phyloP scores from a whole-genome alignment of 2,329 filamentous ascomycete genomes.

The Colletotrichum scovillei region DNA sequence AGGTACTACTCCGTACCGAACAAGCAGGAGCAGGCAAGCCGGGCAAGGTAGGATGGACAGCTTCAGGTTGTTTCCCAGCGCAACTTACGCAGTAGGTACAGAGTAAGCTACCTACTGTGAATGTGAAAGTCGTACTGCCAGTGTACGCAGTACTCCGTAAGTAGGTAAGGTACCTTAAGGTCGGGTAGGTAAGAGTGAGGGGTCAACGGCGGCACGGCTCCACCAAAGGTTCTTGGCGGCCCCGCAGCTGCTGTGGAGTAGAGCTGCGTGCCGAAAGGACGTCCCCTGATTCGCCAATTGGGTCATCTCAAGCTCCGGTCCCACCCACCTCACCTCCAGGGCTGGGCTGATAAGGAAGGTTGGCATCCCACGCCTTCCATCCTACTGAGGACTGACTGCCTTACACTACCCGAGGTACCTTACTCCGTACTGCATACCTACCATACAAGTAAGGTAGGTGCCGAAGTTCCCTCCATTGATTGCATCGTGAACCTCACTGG shows the following conservation, averaged over 20 bases:
- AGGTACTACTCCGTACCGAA: too few relatives aligned
- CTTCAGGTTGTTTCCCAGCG: neutral
- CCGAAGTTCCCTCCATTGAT: neutral
- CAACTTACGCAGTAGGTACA: too few relatives aligned
- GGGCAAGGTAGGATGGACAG: neutral
- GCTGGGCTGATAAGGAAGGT: conserved; percentile 21
- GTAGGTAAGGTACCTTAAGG: too few relatives aligned
- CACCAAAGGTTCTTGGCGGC: conserved; percentile 5
- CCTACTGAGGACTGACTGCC: too few relatives aligned
- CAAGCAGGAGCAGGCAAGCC: too few relatives aligned
- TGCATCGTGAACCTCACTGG: neutral
- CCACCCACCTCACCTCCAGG: neutral
- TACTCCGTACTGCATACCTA: too few relatives aligned
- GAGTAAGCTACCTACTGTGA: too few relatives aligned
- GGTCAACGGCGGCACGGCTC: neutral
- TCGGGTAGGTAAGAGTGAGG: neutral
- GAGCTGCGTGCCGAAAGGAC: conserved; percentile 15
- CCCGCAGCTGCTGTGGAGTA: neutral
- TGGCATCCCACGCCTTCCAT: neutral
- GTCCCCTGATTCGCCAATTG: conserved; percentile 28
- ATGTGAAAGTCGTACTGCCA: too few relatives aligned
- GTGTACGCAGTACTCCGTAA: too few relatives aligned
- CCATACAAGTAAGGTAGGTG: too few relatives aligned
- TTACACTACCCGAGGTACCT: too few relatives aligned
- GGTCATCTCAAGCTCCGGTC: neutral